Evolutionary conservation across 371 early-diverging fungal genomes (phyloP).

Genomic region (Dinochytrium kinnereticum): DNA sequence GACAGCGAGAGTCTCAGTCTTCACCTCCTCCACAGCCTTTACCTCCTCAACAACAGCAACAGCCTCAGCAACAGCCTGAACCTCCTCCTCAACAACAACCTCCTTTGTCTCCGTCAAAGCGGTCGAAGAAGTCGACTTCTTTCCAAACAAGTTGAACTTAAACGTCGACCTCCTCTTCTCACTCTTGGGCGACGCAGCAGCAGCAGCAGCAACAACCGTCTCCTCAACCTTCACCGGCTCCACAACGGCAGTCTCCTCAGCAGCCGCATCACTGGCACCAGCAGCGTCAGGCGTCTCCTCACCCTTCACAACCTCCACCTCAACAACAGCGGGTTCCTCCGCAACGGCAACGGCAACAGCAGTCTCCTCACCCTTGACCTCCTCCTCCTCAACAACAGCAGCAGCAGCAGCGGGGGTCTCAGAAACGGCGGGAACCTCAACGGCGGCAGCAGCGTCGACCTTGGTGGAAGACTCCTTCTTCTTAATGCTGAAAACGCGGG

Average conservation of each 20-base stretch:
- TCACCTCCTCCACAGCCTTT: slow-evolving; percentile 4
- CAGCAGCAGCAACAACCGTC: neutral
- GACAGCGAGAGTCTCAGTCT: neutral
- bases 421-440: neutral
- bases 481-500: slow-evolving; percentile 6
- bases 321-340: neutral
- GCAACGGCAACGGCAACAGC: neutral
- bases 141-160: slow-evolving; percentile 19
- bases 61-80: slow-evolving; percentile 2
- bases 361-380: neutral
- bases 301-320: neutral
- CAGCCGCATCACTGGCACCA: neutral
- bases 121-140: slow-evolving; percentile 13
- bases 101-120: neutral
- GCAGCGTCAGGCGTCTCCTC: neutral
- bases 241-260: neutral
- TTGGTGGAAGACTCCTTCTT: neutral
- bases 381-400: neutral
- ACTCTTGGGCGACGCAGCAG: neutral
- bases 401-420: neutral
- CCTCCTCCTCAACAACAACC: slow-evolving; percentile 3
- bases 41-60: neutral
- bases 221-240: neutral
- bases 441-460: slow-evolving; percentile 1
- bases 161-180: neutral